These are phyloP conservation scores for Yamadazyma siamensis DNA, from an alignment of 1,139 yeast genomes.

Conservation along the genomic window DNA sequence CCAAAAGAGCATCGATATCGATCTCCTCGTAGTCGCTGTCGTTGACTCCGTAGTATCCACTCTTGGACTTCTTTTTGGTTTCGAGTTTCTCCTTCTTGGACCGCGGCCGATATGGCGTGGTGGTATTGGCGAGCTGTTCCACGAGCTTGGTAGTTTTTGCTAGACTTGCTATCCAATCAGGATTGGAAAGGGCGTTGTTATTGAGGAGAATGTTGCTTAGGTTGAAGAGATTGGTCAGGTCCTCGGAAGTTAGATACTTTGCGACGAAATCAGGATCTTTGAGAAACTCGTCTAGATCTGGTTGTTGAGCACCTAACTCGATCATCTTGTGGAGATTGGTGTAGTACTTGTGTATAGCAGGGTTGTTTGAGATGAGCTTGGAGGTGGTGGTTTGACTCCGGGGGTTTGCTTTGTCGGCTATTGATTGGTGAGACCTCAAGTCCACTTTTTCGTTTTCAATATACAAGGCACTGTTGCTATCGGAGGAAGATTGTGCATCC, in stretches of 20 bases:
- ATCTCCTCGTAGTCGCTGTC: constrained; percentile 29
- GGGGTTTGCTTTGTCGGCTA: constrained; percentile 3
- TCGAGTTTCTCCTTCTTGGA: constrained; percentile 14
- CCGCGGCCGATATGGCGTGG: constrained; percentile 9
- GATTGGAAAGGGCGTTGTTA: constrained; percentile 13
- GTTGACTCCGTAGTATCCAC: constrained; percentile 25
- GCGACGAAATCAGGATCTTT: constrained; percentile 25
- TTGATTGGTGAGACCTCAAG: constrained; percentile 9
- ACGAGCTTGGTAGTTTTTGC: constrained; percentile 15
- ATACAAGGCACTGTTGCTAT: constrained; percentile 1
- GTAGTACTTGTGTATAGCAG: constrained; percentile 28
- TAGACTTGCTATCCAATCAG: constrained; percentile 18
- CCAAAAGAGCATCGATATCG: constrained; percentile 32
- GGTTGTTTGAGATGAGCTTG: constrained; percentile 24
- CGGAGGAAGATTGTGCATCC: constrained; percentile 10
- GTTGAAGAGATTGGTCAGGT: constrained; percentile 27
- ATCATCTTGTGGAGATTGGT: constrained; percentile 23
- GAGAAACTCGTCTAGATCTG: constrained; percentile 19
- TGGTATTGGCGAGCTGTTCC: constrained; percentile 15
- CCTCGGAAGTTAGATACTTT: constrained; percentile 20
- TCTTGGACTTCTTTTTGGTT: constrained; percentile 6
- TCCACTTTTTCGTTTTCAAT: constrained; percentile 15
- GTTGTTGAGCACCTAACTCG: constrained; percentile 22
- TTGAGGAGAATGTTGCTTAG: constrained; percentile 24
- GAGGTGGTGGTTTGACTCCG: constrained; percentile 9